Evolutionary conservation across 805 yeast species (phyloP).

Genomic region (Lipomyces spencermartinsiae): DNA sequence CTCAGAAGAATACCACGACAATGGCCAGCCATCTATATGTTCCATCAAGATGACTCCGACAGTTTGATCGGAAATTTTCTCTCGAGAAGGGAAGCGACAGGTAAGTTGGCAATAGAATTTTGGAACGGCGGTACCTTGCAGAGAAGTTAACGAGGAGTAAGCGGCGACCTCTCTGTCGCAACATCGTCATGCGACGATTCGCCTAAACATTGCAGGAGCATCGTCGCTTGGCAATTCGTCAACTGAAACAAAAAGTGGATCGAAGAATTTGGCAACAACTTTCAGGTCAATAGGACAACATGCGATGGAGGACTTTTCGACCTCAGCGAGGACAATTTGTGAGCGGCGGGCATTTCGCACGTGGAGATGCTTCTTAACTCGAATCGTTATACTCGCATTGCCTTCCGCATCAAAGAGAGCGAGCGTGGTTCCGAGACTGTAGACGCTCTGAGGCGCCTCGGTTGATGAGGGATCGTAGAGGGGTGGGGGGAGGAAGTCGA

Average conservation of each 20-base stretch:
- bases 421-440: background rate
- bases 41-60: too few species aligned
- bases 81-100: background rate
- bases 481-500: too few species aligned
- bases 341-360: background rate
- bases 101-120: background rate
- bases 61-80: too few species aligned
- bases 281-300: background rate
- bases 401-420: background rate
- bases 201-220: background rate
- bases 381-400: background rate
- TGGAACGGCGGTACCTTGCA: background rate
- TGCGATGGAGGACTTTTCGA: background rate
- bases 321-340: background rate
- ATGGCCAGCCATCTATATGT: too few species aligned
- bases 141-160: background rate
- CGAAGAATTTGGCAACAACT: constrained; percentile 1
- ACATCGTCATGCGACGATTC: background rate
- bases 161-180: background rate
- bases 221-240: background rate
- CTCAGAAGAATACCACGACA: too few species aligned
- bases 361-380: background rate
- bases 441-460: background rate
- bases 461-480: background rate
- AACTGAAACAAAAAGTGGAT: background rate